Conservation (phyloP, 2,329 filamentous ascomycete genomes). For the Cyclaneusma minus region DNA sequence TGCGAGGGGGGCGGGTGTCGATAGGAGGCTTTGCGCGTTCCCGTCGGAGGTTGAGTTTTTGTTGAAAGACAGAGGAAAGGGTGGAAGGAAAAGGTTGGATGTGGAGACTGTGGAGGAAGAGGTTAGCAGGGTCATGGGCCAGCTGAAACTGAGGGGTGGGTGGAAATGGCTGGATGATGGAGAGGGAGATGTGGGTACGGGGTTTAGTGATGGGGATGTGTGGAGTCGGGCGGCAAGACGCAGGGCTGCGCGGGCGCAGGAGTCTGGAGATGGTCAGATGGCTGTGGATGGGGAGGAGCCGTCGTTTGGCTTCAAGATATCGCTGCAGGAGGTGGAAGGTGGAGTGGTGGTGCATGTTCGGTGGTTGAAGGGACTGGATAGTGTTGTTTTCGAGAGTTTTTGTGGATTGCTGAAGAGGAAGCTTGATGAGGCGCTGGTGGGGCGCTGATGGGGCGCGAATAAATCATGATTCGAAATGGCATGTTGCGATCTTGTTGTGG, state of each 20-base stretch:
- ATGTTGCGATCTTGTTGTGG: too few species aligned
- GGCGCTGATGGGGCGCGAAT: too few species aligned
- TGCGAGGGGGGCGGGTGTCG: constrained; percentile 15
- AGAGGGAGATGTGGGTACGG: constrained; percentile 10
- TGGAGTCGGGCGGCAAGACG: constrained; percentile 20
- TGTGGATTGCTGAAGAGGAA: constrained; percentile 59
- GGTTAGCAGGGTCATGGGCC: constrained; percentile 10
- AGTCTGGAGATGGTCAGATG: constrained; percentile 13
- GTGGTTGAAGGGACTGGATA: constrained; percentile 64
- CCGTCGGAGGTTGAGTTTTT: constrained; percentile 30
- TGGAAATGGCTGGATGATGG: too few species aligned
- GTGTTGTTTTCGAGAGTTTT: constrained; percentile 72
- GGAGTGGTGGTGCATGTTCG: constrained; percentile 36
- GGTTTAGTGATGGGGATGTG: constrained; percentile 17
- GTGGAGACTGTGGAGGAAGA: constrained; percentile 52
- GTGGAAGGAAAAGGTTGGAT: constrained; percentile 65
- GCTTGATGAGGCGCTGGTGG: too few species aligned
- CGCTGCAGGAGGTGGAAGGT: constrained; percentile 19
- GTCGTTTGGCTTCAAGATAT: constrained; percentile 25
- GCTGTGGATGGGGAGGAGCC: constrained; percentile 19
- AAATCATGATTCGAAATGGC: too few species aligned
- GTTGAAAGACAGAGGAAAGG: too few species aligned
- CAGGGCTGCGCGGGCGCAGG: constrained; percentile 17
- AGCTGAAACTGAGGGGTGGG: constrained; percentile 15
- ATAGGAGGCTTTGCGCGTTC: constrained; percentile 34